A percentile compares a stretch with the other conserved stretches of the same genome.
phyloP scores from a whole-genome alignment of 768 basidiomycete species.

The Serendipita sp. region DNA sequence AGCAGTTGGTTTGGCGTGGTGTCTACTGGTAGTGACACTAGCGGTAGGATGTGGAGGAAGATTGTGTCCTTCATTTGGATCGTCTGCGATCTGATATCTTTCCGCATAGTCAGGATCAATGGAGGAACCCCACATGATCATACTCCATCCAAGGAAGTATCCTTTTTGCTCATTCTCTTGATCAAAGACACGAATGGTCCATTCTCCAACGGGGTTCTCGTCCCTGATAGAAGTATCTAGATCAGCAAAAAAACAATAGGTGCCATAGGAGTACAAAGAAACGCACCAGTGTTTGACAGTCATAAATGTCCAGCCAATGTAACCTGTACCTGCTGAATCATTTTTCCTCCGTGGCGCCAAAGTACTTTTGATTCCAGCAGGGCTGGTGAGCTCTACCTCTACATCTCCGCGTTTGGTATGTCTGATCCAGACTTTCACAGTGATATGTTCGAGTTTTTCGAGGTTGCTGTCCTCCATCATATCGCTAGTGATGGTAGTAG shows the following conservation, averaged over 20 bases:
- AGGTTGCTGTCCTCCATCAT: constrained; percentile 52
- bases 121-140: constrained; percentile 81
- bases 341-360: constrained; percentile 53
- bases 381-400: constrained; percentile 77
- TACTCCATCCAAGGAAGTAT: constrained; percentile 75
- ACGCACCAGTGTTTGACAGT: constrained; percentile 89
- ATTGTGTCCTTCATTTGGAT: constrained; percentile 21
- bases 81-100: constrained; percentile 27
- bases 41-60: constrained; percentile 23
- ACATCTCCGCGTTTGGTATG: constrained; percentile 80
- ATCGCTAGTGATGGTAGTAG: constrained; percentile 18
- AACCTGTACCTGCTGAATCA: constrained; percentile 55
- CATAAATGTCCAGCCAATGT: constrained; percentile 95
- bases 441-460: constrained; percentile 82
- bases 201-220: constrained; percentile 77
- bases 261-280: not conserved
- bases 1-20: constrained; percentile 69
- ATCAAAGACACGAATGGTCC: constrained; percentile 81
- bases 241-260: constrained; percentile 9
- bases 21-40: constrained; percentile 34
- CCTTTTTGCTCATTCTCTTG: constrained; percentile 40
- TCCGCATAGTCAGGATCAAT: constrained; percentile 53
- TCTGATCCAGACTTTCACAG: constrained; percentile 82
- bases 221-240: constrained; percentile 42
- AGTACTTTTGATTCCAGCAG: constrained; percentile 70